phyloP scores from a whole-genome alignment of 2,329 filamentous ascomycete species.

The Trichophyton simii region DNA sequence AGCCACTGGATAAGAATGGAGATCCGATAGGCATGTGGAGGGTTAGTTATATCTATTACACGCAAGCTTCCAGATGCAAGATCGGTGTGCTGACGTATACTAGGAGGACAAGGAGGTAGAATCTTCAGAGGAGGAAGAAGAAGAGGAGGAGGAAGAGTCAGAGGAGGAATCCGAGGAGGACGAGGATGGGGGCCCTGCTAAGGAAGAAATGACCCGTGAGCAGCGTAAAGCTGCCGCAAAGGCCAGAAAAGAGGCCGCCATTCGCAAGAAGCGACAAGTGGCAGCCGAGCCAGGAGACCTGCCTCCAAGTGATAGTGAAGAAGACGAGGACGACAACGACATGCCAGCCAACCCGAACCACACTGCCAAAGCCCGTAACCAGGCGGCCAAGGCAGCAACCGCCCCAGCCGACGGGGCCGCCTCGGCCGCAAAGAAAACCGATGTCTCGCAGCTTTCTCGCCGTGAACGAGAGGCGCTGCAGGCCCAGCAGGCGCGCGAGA shows the following conservation, averaged over 20 bases:
- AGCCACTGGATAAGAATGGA: conserved; percentile 77
- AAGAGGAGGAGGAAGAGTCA: conserved; percentile 43
- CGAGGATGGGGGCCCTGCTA: conserved; percentile 38
- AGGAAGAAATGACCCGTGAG: conserved; percentile 60
- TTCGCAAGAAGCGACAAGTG: conserved; percentile 59
- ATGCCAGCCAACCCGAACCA: conserved; percentile 83
- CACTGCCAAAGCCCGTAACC: conserved; percentile 52
- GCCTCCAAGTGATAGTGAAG: conserved; percentile 55
- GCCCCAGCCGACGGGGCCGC: conserved; percentile 29
- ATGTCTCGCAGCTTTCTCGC: conserved; percentile 47
- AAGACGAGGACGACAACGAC: conserved; percentile 29
- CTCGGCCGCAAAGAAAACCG: conserved; percentile 41
- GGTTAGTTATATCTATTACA: conserved; percentile 26
- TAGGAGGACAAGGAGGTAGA: conserved; percentile 26
- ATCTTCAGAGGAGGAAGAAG: conserved; percentile 42
- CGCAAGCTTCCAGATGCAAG: not conserved
- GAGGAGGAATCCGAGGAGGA: conserved; percentile 38
- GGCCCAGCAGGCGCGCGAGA: conserved; percentile 76
- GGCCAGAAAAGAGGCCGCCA: conserved; percentile 79
- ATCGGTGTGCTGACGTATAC: conserved; percentile 7
- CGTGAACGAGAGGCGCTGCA: conserved; percentile 68
- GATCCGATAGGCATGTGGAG: conserved; percentile 84
- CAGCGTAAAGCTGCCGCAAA: conserved; percentile 79
- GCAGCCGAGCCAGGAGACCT: conserved; percentile 73
- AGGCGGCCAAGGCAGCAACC: conserved; percentile 53